Evolutionary conservation across 2,329 filamentous ascomycete genomes (phyloP), one percentile per base, ranked within the genome.

Genomic region (Colletotrichum tofieldiae): DNA sequence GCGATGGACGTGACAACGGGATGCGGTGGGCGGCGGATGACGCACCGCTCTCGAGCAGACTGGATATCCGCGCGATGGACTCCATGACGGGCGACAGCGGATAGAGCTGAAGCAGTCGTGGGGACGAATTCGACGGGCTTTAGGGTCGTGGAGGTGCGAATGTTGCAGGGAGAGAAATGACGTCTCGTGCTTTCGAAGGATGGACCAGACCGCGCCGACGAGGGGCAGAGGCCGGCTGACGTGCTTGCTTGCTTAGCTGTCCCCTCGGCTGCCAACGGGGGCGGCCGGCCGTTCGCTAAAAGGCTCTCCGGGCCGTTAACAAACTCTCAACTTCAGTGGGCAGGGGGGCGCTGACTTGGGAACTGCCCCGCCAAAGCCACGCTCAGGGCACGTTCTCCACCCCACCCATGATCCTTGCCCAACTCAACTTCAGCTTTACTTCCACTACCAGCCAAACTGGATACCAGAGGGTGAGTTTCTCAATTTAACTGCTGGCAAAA

Each of bases 21-120:
- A 65, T 63, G 26, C 47, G 41, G 35, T 59, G 37, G 20, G 16
- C 41, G 9, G 52, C 16, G n/a, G 39, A 35, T 16, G 16, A 77
- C 89, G 79, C 88, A 97, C 96, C 95, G 84, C 93, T 96, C 87
- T 98, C 96, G 82, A 99, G 92, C 84, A 98, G 90, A 81, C 91
- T 94, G 77, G 95, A 97, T 83, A 99, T 97, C 79, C 94, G 91
- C 75, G 96, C 95, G 81, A 98, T 95, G 29, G 96, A 97, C 89
- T 99, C 96, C 96, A 99, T 99, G 45, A 35, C 63, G 70, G 55
- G 63, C 59, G 43, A 45, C 51, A 59, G 52, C 29, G 11, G 58
- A 47, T 56, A 5, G 32, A 45, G 52, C 60, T 52, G 47, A 58
- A 52, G 54, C 43, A 52, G n/a, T 49, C 51, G 54, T 23, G 23